phyloP scores from a whole-genome alignment of 768 basidiomycete species.

The Filobasidium floriforme region DNA sequence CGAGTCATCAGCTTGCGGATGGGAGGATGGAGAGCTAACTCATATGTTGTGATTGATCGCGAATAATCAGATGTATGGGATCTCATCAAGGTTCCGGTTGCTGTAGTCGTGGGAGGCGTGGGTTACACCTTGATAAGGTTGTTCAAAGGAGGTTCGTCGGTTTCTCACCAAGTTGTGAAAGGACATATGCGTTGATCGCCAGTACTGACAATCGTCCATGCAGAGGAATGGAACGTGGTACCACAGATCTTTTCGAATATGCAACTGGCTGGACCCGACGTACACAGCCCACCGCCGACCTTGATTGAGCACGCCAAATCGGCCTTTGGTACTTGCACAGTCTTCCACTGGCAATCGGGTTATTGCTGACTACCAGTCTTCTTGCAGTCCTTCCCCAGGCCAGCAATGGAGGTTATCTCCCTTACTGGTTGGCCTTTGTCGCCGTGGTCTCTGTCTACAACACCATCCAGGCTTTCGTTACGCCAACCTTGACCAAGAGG shows the following conservation, averaged over 20 bases:
- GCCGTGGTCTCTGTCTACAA: slow-evolving; percentile 75
- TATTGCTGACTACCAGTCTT: not conserved
- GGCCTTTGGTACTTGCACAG: not conserved
- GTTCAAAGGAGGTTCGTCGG: slow-evolving; percentile 30
- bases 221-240: slow-evolving; percentile 33
- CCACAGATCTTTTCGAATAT: slow-evolving; percentile 24
- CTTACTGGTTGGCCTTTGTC: slow-evolving; percentile 80
- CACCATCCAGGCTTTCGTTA: slow-evolving; percentile 68
- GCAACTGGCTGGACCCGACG: slow-evolving; percentile 8
- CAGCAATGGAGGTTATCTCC: slow-evolving; percentile 56
- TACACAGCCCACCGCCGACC: slow-evolving; percentile 1
- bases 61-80: slow-evolving; percentile 25
- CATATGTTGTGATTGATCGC: too few relatives aligned
- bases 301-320: not conserved
- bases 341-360: not conserved
- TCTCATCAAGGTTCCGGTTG: slow-evolving; percentile 24
- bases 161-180: not conserved
- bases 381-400: slow-evolving; percentile 1
- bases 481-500: slow-evolving; percentile 65
- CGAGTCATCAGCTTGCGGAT: too few relatives aligned
- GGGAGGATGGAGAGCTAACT: too few relatives aligned
- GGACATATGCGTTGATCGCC: not conserved
- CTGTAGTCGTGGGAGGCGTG: slow-evolving; percentile 29
- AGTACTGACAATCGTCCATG: not conserved
- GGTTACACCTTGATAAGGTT: slow-evolving; percentile 31